Conservation (phyloP, 1,284 basidiomycete species). For the Melampsora larici-populina region DNA sequence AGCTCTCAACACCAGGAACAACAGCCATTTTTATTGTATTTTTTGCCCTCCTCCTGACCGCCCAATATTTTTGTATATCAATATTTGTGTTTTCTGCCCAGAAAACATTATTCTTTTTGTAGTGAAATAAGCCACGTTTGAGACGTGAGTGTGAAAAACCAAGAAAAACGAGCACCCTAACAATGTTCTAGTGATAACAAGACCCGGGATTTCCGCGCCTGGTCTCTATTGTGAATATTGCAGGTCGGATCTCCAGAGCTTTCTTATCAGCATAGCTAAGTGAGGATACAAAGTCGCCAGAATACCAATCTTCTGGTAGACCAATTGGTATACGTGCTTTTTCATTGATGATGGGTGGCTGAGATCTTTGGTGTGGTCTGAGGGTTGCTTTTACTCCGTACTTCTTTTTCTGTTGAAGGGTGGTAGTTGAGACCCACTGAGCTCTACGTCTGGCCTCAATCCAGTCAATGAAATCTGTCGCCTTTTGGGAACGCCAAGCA, state of each 20-base stretch:
- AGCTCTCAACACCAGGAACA: no score
- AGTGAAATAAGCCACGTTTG: background rate
- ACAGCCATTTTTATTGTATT: no score
- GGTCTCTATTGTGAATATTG: constrained; percentile 1
- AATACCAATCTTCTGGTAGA: constrained; percentile 34
- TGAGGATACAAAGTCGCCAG: background rate
- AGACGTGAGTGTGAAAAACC: no score
- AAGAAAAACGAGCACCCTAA: no score
- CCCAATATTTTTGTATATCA: no score
- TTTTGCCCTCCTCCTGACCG: no score
- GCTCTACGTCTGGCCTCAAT: constrained; percentile 2
- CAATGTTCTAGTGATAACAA: no score
- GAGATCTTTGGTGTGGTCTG: constrained; percentile 13
- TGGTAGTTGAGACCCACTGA: constrained; percentile 1
- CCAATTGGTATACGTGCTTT: constrained; percentile 25
- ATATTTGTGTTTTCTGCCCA: no score
- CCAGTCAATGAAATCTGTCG: constrained; percentile 30
- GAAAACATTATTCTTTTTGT: no score
- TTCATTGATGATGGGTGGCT: background rate
- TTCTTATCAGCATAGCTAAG: constrained; percentile 15
- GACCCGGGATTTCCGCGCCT: no score
- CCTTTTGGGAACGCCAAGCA: constrained; percentile 23
- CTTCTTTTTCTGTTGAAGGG: background rate
- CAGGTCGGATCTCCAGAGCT: background rate
- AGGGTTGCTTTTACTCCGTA: background rate